These are phyloP conservation scores for Drechmeria coniospora DNA, from an alignment of 2,329 filamentous ascomycete species.

Conservation along the genomic window DNA sequence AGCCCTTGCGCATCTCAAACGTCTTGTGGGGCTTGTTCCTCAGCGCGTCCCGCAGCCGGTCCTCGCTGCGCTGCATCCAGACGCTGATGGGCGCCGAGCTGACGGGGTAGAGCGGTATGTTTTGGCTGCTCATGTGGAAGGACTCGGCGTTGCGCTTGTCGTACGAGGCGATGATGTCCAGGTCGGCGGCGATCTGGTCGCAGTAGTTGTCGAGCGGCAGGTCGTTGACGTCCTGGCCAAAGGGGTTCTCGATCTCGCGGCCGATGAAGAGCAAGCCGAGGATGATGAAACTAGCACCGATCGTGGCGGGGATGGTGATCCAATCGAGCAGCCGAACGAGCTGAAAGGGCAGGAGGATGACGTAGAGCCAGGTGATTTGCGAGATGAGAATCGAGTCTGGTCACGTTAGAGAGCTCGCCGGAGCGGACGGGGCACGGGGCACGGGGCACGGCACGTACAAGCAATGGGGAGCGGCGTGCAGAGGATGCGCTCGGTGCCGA, in stretches of 20 bases:
- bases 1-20: slow-evolving; percentile 15
- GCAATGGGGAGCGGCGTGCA: slow-evolving; percentile 69
- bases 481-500: slow-evolving; percentile 61
- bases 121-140: slow-evolving; percentile 20
- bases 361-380: slow-evolving; percentile 77
- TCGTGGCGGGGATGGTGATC: slow-evolving; percentile 63
- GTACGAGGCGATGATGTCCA: slow-evolving; percentile 54
- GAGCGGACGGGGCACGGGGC: no score
- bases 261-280: slow-evolving; percentile 61
- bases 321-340: slow-evolving; percentile 48
- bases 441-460: no score
- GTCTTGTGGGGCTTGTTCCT: slow-evolving; percentile 22
- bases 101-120: slow-evolving; percentile 42
- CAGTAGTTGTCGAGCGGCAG: slow-evolving; percentile 64
- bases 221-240: slow-evolving; percentile 73
- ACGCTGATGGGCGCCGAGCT: slow-evolving; percentile 20
- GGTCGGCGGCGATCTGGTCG: slow-evolving; percentile 54
- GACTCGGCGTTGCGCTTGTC: slow-evolving; percentile 17
- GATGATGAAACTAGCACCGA: slow-evolving; percentile 66
- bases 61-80: slow-evolving; percentile 26
- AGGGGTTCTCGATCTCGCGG: slow-evolving; percentile 72
- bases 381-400: slow-evolving; percentile 73
- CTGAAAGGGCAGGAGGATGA: slow-evolving; percentile 70
- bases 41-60: slow-evolving; percentile 22
- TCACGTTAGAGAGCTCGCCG: no score